Conservation (phyloP, 208 protist species). For the Spongospora subterranea region DNA sequence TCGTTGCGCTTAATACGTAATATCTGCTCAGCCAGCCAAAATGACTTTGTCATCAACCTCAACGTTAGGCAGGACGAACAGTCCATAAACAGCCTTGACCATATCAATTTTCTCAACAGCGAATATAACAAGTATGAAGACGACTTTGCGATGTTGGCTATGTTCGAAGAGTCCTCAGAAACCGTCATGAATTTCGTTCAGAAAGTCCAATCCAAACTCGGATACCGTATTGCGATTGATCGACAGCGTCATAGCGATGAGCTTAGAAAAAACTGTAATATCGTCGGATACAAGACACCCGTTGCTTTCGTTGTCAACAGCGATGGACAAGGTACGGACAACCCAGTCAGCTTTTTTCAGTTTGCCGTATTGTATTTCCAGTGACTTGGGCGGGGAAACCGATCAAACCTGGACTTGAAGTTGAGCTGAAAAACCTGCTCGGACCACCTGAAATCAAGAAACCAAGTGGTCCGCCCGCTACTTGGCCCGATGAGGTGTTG, state of each 20-base stretch:
- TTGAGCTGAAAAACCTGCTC: neutral
- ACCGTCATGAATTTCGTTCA: neutral
- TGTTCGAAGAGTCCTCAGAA: neutral
- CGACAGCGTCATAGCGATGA: neutral
- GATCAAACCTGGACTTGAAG: neutral
- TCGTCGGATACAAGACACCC: neutral
- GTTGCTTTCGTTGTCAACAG: neutral
- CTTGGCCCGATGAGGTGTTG: constrained; percentile 40
- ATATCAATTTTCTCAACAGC: neutral
- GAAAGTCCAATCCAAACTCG: neutral
- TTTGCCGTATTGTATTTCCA: neutral
- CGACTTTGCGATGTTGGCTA: neutral
- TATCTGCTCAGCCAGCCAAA: neutral
- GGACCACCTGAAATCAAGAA: neutral
- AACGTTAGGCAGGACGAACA: neutral
- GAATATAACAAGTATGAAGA: neutral
- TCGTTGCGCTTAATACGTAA: neutral
- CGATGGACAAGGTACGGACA: neutral
- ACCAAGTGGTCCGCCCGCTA: neutral
- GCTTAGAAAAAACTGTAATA: neutral
- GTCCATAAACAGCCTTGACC: neutral
- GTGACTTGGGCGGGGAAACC: constrained; percentile 5
- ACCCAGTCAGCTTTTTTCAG: neutral
- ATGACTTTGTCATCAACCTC: neutral
- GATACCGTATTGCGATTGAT: neutral